Evolutionary conservation across 2,329 filamentous ascomycete species (phyloP).

Genomic region (Trichoderma koningiopsis): DNA sequence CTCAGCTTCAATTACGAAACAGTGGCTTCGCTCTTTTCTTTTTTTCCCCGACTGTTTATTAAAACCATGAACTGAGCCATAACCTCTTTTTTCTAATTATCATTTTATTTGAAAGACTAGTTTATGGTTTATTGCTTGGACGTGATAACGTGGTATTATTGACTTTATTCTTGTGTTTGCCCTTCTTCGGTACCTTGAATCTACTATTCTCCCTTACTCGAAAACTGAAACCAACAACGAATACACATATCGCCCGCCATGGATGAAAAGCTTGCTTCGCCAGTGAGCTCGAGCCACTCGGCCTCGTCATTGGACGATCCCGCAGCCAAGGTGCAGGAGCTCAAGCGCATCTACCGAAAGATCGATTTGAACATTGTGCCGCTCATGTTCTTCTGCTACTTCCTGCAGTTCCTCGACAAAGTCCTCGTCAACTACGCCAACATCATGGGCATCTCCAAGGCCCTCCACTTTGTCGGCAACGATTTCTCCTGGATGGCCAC

Average conservation of each 20-base stretch:
- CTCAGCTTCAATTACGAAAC: background rate
- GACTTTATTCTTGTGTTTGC: background rate
- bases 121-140: background rate
- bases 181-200: background rate
- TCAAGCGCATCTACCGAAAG: slow-evolving; percentile 31
- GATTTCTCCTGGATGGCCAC: slow-evolving; percentile 39
- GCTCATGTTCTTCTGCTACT: slow-evolving; percentile 35
- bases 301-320: slow-evolving; percentile 7
- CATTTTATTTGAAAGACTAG: background rate
- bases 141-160: slow-evolving; percentile 1
- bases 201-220: background rate
- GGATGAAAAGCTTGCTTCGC: slow-evolving; percentile 10
- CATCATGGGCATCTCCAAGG: slow-evolving; percentile 36
- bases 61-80: slow-evolving; percentile 13
- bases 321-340: background rate
- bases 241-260: background rate
- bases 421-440: slow-evolving; percentile 37
- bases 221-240: background rate
- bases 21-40: background rate
- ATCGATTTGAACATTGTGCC: slow-evolving; percentile 34
- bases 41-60: background rate
- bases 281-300: slow-evolving; percentile 12
- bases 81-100: background rate
- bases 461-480: slow-evolving; percentile 37
- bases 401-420: slow-evolving; percentile 36